phyloP scores from a whole-genome alignment of 2,329 filamentous ascomycete species.

The Exophiala phaeomuriformis region DNA sequence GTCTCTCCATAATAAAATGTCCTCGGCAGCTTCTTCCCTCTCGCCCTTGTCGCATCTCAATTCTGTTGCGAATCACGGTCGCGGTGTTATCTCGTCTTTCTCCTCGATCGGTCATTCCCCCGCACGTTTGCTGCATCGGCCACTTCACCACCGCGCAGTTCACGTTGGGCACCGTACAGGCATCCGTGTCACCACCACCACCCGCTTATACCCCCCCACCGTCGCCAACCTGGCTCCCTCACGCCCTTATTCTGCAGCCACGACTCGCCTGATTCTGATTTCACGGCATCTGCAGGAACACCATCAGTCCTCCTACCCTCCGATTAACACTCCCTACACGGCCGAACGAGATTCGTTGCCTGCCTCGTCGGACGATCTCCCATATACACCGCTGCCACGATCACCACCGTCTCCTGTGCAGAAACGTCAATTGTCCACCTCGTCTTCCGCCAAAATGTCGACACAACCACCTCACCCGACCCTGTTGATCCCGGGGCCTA shows the following conservation, averaged over 20 bases:
- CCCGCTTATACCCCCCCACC: slow-evolving; percentile 4
- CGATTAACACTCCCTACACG: slow-evolving; percentile 58
- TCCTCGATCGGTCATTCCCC: slow-evolving; percentile 10
- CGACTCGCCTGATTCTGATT: slow-evolving; percentile 52
- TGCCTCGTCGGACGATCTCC: slow-evolving; percentile 47
- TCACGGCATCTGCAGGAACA: slow-evolving; percentile 50
- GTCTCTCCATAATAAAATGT: background rate
- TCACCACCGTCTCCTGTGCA: slow-evolving; percentile 8
- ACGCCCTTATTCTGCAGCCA: slow-evolving; percentile 33
- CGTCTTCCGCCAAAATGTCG: slow-evolving; percentile 22
- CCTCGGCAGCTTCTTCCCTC: slow-evolving; percentile 5
- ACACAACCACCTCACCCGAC: slow-evolving; percentile 56
- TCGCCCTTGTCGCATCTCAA: slow-evolving; percentile 17
- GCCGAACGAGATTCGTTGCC: slow-evolving; percentile 47
- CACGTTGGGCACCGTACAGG: background rate
- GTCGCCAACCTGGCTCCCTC: slow-evolving; percentile 43
- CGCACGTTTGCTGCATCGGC: slow-evolving; percentile 18
- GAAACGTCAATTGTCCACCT: slow-evolving; percentile 22
- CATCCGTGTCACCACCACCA: slow-evolving; percentile 1
- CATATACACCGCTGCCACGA: slow-evolving; percentile 34
- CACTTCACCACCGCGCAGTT: slow-evolving; percentile 1
- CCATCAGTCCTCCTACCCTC: slow-evolving; percentile 42
- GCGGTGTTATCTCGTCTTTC: background rate
- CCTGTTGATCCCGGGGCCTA: slow-evolving; percentile 85
- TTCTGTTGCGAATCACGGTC: background rate